Evolutionary conservation across 164 flowering plant species (phyloP), one percentile per base, ranked within the genome.

Genomic region (Magnolia kwangsiensis): DNA sequence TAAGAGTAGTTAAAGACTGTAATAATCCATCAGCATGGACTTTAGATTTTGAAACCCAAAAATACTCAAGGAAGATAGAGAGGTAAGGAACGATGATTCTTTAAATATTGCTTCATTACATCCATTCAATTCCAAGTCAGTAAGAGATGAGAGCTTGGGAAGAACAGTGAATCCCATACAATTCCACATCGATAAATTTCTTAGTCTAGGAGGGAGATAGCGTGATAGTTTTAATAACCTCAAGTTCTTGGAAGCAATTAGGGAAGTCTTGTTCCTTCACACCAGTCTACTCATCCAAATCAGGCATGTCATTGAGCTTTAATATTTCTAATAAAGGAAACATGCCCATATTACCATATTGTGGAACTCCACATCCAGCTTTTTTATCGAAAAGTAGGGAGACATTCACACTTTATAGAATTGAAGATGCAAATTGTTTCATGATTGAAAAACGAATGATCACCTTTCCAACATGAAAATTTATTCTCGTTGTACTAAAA

Each of bases 381-480:
- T 4, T 63, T 21, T 6, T 2, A 75, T 16, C 3, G 24, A 23
- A 75, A 50, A 3, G 78, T 72, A 19, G 66, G 75, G 7, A 79
- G 73, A 27, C 6, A 4, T 23, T 21, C 16, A 23, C 80, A 78
- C 2, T 45, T 67, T 21, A 1, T 45, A 37, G 76, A 78, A 3
- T 66, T 7, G 10, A 4, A 3, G n/a, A 78, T 16, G 19, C 7
- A 5, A 29, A 78, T 20, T 0, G 8, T 8, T 49, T 20, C 5
- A 4, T 73, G 55, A 23, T 78, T 78, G 24, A 24, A 67, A 24
- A 73, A 14, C 0, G 16, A 20, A 14, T 59, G 18, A 23, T 66
- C 63, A 0, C 51, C 8, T 55, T 73, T 67, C 82, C 82, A 76
- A 24, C 64, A 14, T 50, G 79, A 74, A 50, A 76, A 67, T 2